Base-by-base conservation (phyloP, 2,329 filamentous ascomycete species). In the Microascus cirrosus region DNA sequence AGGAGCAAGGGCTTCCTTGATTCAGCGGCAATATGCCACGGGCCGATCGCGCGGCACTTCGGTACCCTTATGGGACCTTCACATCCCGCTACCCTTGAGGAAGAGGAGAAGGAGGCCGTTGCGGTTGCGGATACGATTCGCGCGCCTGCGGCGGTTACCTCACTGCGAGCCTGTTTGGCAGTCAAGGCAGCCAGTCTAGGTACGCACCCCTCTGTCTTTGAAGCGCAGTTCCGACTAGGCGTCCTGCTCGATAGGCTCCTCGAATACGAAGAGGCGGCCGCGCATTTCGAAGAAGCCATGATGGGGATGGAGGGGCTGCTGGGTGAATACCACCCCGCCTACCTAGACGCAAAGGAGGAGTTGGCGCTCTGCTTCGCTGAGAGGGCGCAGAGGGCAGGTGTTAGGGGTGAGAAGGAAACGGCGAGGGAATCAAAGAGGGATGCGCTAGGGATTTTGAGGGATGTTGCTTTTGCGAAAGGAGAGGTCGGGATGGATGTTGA, bases 321-420 rank as follows among this genome's bases (percentile, higher is more conserved):
- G 10, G 56, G 56, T 7, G 56, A 58, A 18, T 28, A 20, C 8
- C 45, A 53, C 34, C 48, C 18, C 2, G 50, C 12, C 13, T 58
- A 54, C n/a, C 32, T 58, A 4, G 50, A 13, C 34, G 56, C 56
- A 8, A 58, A 58, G 50, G 56, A 58, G 51, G 39, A 48, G 2
- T 34, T 58, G 13, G 56, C 20, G 32, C 20, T 32, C 11, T 53
- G 56, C 50, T 58, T 53, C 28, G 15, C 34, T 50, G 50, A 10
- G n/a, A 35, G 56, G 35, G 56, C 56, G 10, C 20, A 28, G n/a
- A 53, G 25, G 54, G 54, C 25, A 7, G 54, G 10, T 18, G 10
- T 32, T 3, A 45, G 20, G 54, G 39, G 36, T 15, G 51, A 13
- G 22, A 25, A 39, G 11, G 13, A 24, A 20, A 36, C 11, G 48